These are phyloP conservation scores for Apiospora saccharicola DNA, from an alignment of 2,329 filamentous ascomycete genomes.

Conservation along the genomic window DNA sequence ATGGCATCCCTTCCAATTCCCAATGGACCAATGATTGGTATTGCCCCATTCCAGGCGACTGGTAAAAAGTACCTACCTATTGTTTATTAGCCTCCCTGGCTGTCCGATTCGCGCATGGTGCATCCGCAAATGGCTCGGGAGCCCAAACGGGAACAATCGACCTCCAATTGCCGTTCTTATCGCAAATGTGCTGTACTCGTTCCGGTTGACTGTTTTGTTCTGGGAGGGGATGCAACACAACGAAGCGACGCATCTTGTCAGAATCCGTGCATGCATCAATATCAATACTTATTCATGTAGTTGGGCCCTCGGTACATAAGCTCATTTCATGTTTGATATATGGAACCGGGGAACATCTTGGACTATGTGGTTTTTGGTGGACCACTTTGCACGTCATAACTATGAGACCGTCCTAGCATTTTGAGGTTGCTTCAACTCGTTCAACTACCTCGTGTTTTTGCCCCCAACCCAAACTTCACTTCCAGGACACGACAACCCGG, in stretches of 20 bases:
- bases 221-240: background rate
- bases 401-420: slow-evolving; percentile 18
- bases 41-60: slow-evolving; percentile 17
- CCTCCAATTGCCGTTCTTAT: slow-evolving; percentile 18
- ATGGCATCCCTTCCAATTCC: background rate
- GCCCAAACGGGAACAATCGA: slow-evolving; percentile 7
- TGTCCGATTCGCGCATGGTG: background rate
- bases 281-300: background rate
- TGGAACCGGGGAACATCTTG: slow-evolving; percentile 11
- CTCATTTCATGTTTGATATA: background rate
- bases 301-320: background rate
- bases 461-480: background rate
- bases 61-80: slow-evolving; percentile 13
- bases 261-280: background rate
- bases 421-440: slow-evolving; percentile 18
- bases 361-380: slow-evolving; percentile 17
- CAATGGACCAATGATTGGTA: background rate
- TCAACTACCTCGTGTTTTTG: background rate
- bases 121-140: slow-evolving; percentile 13
- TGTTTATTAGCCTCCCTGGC: slow-evolving; percentile 10
- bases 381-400: slow-evolving; percentile 20
- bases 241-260: background rate
- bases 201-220: slow-evolving; percentile 15
- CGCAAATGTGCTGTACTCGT: slow-evolving; percentile 5
- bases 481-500: background rate